Conservation (phyloP, 2,329 filamentous ascomycete species). For the Claviceps sp. region DNA sequence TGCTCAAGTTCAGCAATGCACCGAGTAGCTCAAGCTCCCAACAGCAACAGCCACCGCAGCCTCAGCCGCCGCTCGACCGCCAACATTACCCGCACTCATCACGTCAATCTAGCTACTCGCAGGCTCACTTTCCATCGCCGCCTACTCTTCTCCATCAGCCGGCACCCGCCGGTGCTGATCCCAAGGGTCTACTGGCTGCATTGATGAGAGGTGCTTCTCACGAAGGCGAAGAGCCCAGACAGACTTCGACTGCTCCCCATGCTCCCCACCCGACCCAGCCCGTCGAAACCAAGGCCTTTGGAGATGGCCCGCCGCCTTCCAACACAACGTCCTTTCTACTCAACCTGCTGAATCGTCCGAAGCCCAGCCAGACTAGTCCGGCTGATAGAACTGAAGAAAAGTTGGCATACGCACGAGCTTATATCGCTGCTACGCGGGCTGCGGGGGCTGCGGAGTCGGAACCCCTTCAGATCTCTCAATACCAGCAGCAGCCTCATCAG, state of each 20-base stretch:
- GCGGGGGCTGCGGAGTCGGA: constrained; percentile 17
- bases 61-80: constrained; percentile 13
- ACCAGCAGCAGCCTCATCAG: constrained; percentile 16
- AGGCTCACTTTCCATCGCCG: constrained; percentile 14
- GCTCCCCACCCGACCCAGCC: constrained; percentile 14
- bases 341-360: constrained; percentile 70
- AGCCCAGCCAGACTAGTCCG: constrained; percentile 42
- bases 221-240: constrained; percentile 30
- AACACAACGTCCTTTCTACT: constrained; percentile 79
- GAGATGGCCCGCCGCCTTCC: constrained; percentile 38
- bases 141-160: constrained; percentile 39
- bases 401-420: constrained; percentile 27
- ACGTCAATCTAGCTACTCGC: constrained; percentile 10
- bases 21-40: constrained; percentile 17
- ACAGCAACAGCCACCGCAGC: constrained; percentile 14
- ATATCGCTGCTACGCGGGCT: constrained; percentile 33
- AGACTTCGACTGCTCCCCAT: constrained; percentile 10
- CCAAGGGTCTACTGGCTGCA: constrained; percentile 43
- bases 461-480: constrained; percentile 16
- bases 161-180: constrained; percentile 41
- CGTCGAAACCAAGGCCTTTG: constrained; percentile 24
- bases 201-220: constrained; percentile 42
- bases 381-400: constrained; percentile 6
- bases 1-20: constrained; percentile 45
- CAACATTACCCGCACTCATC: constrained; percentile 10